phyloP scores from a whole-genome alignment of 352 stramenopile species.

The Globisporangium ultimum region DNA sequence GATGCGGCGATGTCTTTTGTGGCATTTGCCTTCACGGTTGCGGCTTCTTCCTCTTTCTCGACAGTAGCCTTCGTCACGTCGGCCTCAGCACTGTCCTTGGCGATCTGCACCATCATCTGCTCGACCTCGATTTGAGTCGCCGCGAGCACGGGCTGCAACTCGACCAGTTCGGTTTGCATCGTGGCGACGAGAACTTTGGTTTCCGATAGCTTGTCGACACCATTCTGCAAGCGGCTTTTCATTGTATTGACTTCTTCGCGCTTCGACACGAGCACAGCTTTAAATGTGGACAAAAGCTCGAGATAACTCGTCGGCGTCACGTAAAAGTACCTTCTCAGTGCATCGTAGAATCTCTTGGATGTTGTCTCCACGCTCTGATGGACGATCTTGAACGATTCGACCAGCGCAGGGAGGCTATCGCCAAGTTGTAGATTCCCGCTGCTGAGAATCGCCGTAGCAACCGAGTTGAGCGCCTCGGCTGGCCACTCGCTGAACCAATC shows the following conservation, averaged over 20 bases:
- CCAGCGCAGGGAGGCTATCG: conserved; percentile 43
- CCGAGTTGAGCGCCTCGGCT: conserved; percentile 78
- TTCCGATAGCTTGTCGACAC: conserved; percentile 84
- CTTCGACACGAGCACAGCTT: conserved; percentile 84
- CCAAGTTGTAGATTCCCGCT: conserved; percentile 73
- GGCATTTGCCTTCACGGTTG: conserved; percentile 79
- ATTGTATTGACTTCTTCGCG: conserved; percentile 89
- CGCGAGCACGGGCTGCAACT: conserved; percentile 76
- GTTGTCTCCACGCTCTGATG: conserved; percentile 88
- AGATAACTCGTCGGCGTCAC: conserved; percentile 93
- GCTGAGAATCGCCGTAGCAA: conserved; percentile 82
- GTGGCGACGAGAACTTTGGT: conserved; percentile 78
- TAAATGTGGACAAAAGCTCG: conserved; percentile 91
- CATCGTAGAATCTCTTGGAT: conserved; percentile 85
- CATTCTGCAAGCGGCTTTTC: conserved; percentile 80
- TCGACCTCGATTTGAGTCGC: conserved; percentile 81
- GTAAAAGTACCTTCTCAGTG: conserved; percentile 88
- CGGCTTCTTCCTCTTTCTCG: conserved; percentile 86
- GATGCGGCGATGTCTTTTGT: conserved; percentile 91
- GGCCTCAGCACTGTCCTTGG: conserved; percentile 87
- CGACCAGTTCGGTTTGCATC: conserved; percentile 84
- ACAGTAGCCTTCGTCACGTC: conserved; percentile 84
- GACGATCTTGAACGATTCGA: conserved; percentile 86
- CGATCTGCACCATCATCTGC: conserved; percentile 90
- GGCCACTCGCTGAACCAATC: conserved; percentile 90